phyloP scores from a whole-genome alignment of 768 basidiomycete species.

The Naganishia vishniacii region DNA sequence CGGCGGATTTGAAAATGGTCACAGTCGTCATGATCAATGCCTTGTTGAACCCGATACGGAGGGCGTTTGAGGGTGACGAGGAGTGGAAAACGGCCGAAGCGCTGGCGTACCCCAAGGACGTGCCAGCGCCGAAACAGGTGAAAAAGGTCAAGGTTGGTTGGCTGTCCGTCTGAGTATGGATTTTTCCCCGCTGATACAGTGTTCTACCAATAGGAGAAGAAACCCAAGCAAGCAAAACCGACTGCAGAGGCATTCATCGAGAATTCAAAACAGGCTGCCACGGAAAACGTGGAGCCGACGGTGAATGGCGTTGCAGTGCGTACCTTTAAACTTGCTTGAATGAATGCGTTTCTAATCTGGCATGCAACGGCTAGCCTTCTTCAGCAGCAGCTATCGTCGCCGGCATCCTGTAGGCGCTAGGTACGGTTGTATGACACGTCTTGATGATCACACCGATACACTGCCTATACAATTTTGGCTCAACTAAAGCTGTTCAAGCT shows the following conservation, averaged over 20 bases:
- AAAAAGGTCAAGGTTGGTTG: slow-evolving; percentile 39
- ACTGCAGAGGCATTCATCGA: slow-evolving; percentile 3
- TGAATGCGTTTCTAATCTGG: no score
- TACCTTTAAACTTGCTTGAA: not conserved
- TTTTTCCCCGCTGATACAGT: not conserved
- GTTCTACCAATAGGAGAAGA: slow-evolving; percentile 6
- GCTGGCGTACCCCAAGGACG: slow-evolving; percentile 67
- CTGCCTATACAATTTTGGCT: not conserved
- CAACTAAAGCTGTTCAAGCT: not conserved
- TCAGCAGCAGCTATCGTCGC: not conserved
- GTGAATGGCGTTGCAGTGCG: slow-evolving; percentile 4
- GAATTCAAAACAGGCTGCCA: slow-evolving; percentile 14
- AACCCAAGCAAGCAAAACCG: slow-evolving; percentile 10
- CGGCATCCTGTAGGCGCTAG: not conserved
- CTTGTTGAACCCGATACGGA: slow-evolving; percentile 73
- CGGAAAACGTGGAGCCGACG: slow-evolving; percentile 10
- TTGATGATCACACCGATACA: not conserved
- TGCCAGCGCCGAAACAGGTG: slow-evolving; percentile 37
- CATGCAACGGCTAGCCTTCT: not conserved
- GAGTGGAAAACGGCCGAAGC: slow-evolving; percentile 74
- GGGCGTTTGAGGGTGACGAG: slow-evolving; percentile 66
- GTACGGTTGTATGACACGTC: not conserved
- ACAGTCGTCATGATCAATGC: slow-evolving; percentile 68
- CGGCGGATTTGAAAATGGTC: slow-evolving; percentile 76
- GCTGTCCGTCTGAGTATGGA: not conserved